These are phyloP conservation scores for Acidiella bohemica DNA, from an alignment of 495 filamentous ascomycete species.

Conservation along the genomic window DNA sequence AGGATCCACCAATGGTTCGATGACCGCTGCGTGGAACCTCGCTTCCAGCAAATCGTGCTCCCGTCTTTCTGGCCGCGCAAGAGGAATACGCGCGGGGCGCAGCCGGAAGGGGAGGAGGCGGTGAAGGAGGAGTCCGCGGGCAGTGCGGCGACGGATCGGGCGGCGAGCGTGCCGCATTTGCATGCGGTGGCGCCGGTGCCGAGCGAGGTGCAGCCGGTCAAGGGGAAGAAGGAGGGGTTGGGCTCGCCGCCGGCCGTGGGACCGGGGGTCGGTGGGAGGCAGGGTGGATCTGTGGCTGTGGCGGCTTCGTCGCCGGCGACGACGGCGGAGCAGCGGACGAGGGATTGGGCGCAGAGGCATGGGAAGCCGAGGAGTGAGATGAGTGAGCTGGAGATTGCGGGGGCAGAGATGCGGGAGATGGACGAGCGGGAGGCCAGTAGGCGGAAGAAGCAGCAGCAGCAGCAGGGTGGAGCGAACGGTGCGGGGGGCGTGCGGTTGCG, in stretches of 20 bases:
- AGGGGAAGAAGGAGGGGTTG: conserved; percentile 4
- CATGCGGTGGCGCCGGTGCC: neutral
- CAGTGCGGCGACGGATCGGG: neutral
- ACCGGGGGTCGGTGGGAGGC: neutral
- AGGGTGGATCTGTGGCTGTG: neutral
- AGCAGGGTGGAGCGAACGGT: neutral
- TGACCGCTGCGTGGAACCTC: conserved; percentile 85
- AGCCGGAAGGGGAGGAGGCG: conserved; percentile 28
- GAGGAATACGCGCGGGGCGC: conserved; percentile 58
- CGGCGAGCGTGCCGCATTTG: neutral
- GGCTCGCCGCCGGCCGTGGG: neutral
- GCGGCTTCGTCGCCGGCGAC: no score
- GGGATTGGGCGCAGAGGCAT: conserved; percentile 17
- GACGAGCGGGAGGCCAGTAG: conserved; percentile 14
- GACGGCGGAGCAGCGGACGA: conserved; percentile 18
- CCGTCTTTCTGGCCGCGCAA: conserved; percentile 92
- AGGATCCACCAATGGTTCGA: conserved; percentile 94
- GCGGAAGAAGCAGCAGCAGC: conserved; percentile 2
- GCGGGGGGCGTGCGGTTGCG: conserved; percentile 1
- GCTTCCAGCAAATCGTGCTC: conserved; percentile 87
- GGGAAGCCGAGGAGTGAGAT: conserved; percentile 12
- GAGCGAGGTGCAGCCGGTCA: neutral
- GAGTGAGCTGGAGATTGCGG: conserved; percentile 17
- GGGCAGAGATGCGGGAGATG: conserved; percentile 17
- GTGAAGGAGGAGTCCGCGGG: conserved; percentile 6